These are phyloP conservation scores for Neurospora hispaniola DNA, from an alignment of 495 filamentous ascomycete species.

Conservation along the genomic window DNA sequence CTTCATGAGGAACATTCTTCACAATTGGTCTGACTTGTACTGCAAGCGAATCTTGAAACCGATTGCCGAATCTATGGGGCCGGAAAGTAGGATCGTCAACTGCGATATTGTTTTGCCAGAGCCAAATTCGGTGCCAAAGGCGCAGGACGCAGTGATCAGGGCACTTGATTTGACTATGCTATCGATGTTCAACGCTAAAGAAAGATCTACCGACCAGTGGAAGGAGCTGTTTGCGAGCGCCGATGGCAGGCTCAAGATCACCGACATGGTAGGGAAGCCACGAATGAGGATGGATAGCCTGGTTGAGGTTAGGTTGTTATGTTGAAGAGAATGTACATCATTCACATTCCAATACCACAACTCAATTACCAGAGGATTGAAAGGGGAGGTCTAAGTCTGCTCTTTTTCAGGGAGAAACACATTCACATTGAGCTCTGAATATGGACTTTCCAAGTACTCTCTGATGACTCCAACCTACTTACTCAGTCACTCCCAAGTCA, in stretches of 20 bases:
- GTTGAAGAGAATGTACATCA: not conserved
- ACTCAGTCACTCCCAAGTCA: conserved; percentile 6
- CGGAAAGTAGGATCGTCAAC: conserved; percentile 23
- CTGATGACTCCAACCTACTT: not conserved
- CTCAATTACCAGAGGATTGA: not conserved
- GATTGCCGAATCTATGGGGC: conserved; percentile 24
- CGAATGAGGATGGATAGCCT: conserved; percentile 6
- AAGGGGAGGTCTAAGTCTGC: not conserved
- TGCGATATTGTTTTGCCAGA: conserved; percentile 24
- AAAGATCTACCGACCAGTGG: conserved; percentile 7
- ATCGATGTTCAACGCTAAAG: conserved; percentile 11
- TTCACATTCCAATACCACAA: not conserved
- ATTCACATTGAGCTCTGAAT: not conserved
- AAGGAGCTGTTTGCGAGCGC: conserved; percentile 8
- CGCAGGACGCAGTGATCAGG: conserved; percentile 1
- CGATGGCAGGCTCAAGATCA: conserved; percentile 6
- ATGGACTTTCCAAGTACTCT: not conserved
- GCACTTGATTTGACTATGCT: conserved; percentile 14
- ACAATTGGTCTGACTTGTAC: conserved; percentile 34
- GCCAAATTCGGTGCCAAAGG: conserved; percentile 10
- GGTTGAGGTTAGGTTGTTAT: conserved; percentile 4
- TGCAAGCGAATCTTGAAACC: conserved; percentile 22
- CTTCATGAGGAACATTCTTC: conserved; percentile 29
- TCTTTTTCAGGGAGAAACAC: not conserved
- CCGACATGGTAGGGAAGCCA: conserved; percentile 4